These are phyloP conservation scores for Obelidium mucronatum DNA, from an alignment of 192 early-diverging fungal genomes.

Conservation along the genomic window DNA sequence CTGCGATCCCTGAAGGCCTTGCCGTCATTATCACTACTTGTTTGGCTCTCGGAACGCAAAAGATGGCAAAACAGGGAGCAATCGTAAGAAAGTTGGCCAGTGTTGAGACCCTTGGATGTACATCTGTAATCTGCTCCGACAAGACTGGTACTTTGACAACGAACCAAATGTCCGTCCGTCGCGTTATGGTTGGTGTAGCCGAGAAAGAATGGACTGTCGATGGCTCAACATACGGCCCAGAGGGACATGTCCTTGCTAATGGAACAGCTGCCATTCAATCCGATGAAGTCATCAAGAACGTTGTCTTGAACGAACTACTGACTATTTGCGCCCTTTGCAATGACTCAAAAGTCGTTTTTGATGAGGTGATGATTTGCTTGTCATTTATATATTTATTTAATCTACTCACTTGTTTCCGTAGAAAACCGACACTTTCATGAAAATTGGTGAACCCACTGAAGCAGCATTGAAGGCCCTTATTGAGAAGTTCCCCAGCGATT, in stretches of 20 bases:
- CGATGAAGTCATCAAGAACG: constrained; percentile 57
- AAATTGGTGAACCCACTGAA: constrained; percentile 98
- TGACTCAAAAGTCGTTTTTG: constrained; percentile 85
- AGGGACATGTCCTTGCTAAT: constrained; percentile 66
- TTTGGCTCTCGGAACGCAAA: constrained; percentile 95
- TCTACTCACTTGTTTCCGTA: constrained; percentile 13
- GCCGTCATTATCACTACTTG: constrained; percentile 99
- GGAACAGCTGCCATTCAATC: constrained; percentile 48
- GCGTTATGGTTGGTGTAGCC: constrained; percentile 18
- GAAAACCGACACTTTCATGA: constrained; percentile 65
- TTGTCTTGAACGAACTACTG: constrained; percentile 76
- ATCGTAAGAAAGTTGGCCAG: constrained; percentile 92
- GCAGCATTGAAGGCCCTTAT: constrained; percentile 93
- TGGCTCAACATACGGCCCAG: constrained; percentile 88
- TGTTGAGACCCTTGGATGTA: constrained; percentile 98
- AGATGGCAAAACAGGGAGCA: constrained; percentile 95
- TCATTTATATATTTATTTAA: too few relatives aligned
- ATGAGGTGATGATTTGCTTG: too few relatives aligned
- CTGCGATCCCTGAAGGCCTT: constrained; percentile 98
- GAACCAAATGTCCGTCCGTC: constrained; percentile 87
- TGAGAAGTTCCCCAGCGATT: constrained; percentile 90
- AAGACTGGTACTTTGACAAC: constrained; percentile 99
- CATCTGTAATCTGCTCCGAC: constrained; percentile 98
- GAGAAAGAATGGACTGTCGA: constrained; percentile 75
- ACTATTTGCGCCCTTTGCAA: constrained; percentile 91